Percentiles rank a stretch among this genome's conserved stretches.
phyloP scores from a whole-genome alignment of 345 rosid species.

The Syzygium oleosum region DNA sequence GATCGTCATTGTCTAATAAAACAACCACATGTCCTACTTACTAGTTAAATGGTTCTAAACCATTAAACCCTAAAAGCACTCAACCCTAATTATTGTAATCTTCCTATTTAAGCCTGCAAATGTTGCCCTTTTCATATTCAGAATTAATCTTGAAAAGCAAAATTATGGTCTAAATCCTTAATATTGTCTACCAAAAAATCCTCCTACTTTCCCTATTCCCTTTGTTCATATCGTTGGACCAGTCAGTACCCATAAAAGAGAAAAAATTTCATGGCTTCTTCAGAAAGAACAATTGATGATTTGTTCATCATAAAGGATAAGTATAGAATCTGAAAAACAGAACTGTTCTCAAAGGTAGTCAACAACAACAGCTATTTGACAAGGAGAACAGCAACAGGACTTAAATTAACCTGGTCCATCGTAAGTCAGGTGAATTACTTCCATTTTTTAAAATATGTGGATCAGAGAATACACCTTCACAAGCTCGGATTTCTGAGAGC shows the following conservation, averaged over 20 bases:
- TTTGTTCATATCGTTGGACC: not conserved
- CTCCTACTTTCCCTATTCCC: not conserved
- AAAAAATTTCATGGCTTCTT: not conserved
- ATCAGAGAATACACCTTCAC: conserved; percentile 5
- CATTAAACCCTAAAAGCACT: not conserved
- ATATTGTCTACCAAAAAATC: not conserved
- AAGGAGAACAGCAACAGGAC: not conserved
- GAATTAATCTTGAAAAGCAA: not conserved
- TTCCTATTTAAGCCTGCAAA: not conserved
- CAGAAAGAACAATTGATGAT: not conserved
- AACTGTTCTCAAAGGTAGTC: not conserved
- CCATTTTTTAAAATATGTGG: conserved; percentile 2
- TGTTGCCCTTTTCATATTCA: not conserved
- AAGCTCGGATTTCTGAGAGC: not conserved
- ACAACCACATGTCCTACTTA: not conserved
- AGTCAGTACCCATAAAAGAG: not conserved
- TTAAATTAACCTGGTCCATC: not conserved
- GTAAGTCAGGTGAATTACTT: conserved; percentile 1
- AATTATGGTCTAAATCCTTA: not conserved
- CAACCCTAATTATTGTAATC: not conserved
- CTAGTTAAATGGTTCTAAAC: not conserved
- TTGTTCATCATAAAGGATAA: not conserved
- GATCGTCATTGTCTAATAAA: not conserved
- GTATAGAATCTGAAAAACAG: not conserved
- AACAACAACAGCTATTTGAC: not conserved